Conservation (phyloP, 306 rosid genomes). For the Prunus armeniaca region DNA sequence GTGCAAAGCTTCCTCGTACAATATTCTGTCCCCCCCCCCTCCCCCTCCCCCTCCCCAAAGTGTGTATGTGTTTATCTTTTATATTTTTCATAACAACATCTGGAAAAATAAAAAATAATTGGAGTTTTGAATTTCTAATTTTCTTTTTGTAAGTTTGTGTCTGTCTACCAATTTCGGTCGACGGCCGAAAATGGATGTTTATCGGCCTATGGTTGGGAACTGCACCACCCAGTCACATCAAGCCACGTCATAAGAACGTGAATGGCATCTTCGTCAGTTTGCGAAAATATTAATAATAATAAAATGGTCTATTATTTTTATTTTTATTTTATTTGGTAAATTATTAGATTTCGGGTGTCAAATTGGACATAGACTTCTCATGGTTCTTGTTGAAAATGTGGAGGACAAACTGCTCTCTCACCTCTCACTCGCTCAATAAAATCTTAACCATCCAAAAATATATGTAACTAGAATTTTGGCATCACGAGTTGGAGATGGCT, state of each 20-base stretch:
- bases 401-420: not conserved
- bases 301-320: not conserved
- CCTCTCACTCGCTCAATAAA: not conserved
- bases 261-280: constrained; percentile 9
- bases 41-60: too few relatives aligned
- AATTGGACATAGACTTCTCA: not conserved
- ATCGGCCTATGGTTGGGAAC: not conserved
- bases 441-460: not conserved
- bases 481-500: not conserved
- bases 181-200: not conserved
- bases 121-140: too few relatives aligned
- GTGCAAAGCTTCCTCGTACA: not conserved
- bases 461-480: not conserved
- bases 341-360: not conserved
- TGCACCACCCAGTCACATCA: constrained; percentile 12
- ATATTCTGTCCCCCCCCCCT: not conserved
- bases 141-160: too few relatives aligned
- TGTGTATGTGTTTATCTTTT: not conserved
- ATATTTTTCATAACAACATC: too few relatives aligned
- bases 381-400: not conserved
- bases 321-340: not conserved
- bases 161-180: too few relatives aligned
- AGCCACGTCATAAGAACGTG: not conserved
- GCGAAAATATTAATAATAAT: not conserved
- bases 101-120: too few relatives aligned